Base-by-base conservation (phyloP, 2,329 filamentous ascomycete species). In the Didymella glomerata region DNA sequence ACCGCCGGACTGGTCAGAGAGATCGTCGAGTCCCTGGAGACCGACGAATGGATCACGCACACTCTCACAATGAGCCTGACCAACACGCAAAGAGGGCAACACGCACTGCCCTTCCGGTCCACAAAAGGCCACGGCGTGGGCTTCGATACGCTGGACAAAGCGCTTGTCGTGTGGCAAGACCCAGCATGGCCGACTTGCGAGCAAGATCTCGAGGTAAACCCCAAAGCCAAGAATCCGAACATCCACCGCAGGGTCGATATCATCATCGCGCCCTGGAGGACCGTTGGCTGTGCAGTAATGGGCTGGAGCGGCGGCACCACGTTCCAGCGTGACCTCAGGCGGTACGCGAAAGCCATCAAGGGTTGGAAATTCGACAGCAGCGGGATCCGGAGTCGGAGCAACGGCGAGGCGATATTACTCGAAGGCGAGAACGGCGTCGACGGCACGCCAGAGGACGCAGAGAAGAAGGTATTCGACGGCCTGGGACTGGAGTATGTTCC, bases 221-320 rank as follows among this genome's bases (percentile, higher is more conserved):
- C 77, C 1, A 72, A 75, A 47, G 75, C 78, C 1, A 86, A 85
- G 69, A 93, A 93, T 60, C 84, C 87, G 0, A 92, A 92, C 66
- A 84, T 85, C 0, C 94, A 97, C 72, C 86, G 93, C 20, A 84
- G 94, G 45, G 93, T 98, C 1, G 94, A 98, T 72, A 97, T 98
- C 57, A 94, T 98, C 65, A 83, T 98, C 61, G 88, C 87, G 22
- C 92, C 93, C 0, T 97, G 94, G 91, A 89, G 88, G 55, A 96
- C 92, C 0, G 88, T 91, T 0, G 94, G 95, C 0, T 97, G 93
- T 67, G 94, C 93, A 0, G 84, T 98, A 4, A 79, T 94, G 18
- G 93, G 93, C 1, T 98, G 94, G 95, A 90, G 86, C 16, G 91
- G 93, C 0, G 94, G 88, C 1, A 96, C 89, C 0, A 97, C 93